Evolutionary conservation across 2,329 filamentous ascomycete species (phyloP), one percentile per base, ranked within the genome.

Genomic region (Fusarium brevicatenulatum): DNA sequence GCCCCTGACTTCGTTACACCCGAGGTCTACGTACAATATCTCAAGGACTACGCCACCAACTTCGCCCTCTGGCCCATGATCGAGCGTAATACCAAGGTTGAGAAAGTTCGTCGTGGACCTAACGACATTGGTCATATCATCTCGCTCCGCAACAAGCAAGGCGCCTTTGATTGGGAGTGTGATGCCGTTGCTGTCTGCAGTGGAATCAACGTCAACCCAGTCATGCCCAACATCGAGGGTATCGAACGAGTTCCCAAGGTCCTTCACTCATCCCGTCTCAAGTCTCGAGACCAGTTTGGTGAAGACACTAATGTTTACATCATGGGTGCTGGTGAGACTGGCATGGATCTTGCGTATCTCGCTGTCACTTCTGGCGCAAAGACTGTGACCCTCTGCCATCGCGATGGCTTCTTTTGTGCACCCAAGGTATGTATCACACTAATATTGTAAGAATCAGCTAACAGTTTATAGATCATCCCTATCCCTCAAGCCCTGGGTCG

Each of bases 111-210:
- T 2, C 76, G 78, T 1, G 71, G 68, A 0, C 12, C 53, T 2
- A 47, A 56, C 7, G 68, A 66, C 0, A 2, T 30, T 4, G 71
- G 71, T 0, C 74, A 78, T 18, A 16, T 76, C 18, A 34, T 78
- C 5, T 61, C 72, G 15, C 36, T 72, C 13, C 30, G 70, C 21
- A 44, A 23, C 9, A 72, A 64, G 13, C 25, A 37, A 10, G 43
- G 63, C 1, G 57, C 61, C 0, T 74, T 59, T 10, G 50, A 70
- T 12, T 83, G 81, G 81, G 57, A 76, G 7, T 86, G 84, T 53
- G 85, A 87, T 73, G 85, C 84, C 7, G 78, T 87, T 13, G 85
- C 84, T 19, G 66, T 87, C 2, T 86, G 85, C 72, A 83, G 83
- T 1, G 85, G 85, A 0, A 76, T 86, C 28, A 82, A 87, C 58